A percentile compares a stretch with the other conserved stretches of the same genome.
Evolutionary conservation across 345 rosid species (phyloP).

Genomic region (Ricinus communis): DNA sequence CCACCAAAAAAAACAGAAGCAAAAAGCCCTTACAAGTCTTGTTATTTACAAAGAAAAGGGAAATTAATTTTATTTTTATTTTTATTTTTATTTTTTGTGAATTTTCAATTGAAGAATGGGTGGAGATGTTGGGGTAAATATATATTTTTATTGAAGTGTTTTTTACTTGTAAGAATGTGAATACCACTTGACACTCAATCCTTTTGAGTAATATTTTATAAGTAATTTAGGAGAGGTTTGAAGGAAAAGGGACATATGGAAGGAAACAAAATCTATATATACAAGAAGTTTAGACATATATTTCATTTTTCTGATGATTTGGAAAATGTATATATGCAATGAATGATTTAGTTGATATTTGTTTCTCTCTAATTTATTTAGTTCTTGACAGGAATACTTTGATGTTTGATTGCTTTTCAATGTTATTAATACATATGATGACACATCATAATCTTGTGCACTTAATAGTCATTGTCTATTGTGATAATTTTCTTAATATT

Average conservation of each 20-base stretch:
- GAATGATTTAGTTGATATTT: no score
- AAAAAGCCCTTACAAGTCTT: not conserved
- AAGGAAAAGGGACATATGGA: not conserved
- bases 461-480: no score
- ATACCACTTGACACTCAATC: slow-evolving; percentile 1
- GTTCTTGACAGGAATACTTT: not conserved
- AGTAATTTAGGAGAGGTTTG: not conserved
- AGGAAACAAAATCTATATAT: not conserved
- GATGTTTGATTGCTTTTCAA: not conserved
- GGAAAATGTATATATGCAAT: not conserved
- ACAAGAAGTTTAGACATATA: not conserved
- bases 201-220: not conserved
- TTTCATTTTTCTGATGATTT: not conserved
- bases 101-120: slow-evolving; percentile 18
- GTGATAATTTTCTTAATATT: not conserved
- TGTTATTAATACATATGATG: not conserved
- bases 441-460: no score
- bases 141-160: no score
- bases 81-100: slow-evolving; percentile 3
- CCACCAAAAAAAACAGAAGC: no score
- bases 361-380: not conserved
- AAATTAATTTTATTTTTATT: slow-evolving; percentile 13
- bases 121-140: slow-evolving; percentile 14
- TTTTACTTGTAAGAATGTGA: slow-evolving; percentile 20
- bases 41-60: slow-evolving; percentile 27